Evolutionary conservation across 805 yeast genomes (phyloP).

Genomic region (Schizosaccharomyces lindneri): DNA sequence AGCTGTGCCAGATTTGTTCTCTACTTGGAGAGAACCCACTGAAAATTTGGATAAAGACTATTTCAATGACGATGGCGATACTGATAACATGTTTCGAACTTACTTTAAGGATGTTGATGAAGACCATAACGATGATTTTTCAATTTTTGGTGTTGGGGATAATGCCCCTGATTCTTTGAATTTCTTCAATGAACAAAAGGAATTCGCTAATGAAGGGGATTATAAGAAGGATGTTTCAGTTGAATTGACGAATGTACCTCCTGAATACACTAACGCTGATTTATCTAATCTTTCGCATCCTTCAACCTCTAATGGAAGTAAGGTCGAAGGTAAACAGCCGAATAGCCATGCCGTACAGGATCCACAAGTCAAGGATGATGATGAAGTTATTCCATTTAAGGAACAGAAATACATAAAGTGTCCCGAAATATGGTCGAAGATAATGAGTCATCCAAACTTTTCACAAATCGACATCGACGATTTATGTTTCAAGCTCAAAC

Average conservation of each 20-base stretch:
- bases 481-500: conserved; percentile 63
- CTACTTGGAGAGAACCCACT: conserved; percentile 9
- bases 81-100: conserved; percentile 10
- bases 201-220: too few relatives aligned
- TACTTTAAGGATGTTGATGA: background rate
- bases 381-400: background rate
- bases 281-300: background rate
- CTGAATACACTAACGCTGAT: too few relatives aligned
- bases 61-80: conserved; percentile 11
- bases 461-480: conserved; percentile 87
- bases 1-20: conserved; percentile 11
- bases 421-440: conserved; percentile 88
- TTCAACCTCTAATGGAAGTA: background rate
- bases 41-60: background rate
- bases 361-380: background rate
- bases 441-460: conserved; percentile 79
- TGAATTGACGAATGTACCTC: too few relatives aligned
- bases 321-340: background rate
- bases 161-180: too few relatives aligned
- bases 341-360: background rate
- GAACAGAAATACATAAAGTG: conserved; percentile 30
- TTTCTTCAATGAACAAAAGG: too few relatives aligned
- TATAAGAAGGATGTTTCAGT: too few relatives aligned
- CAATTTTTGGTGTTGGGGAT: too few relatives aligned
- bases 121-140: background rate